Percentiles rank a stretch among this genome's conserved stretches.
phyloP scores from a whole-genome alignment of 2,329 filamentous ascomycete genomes.

The Beauveria brongniartii region DNA sequence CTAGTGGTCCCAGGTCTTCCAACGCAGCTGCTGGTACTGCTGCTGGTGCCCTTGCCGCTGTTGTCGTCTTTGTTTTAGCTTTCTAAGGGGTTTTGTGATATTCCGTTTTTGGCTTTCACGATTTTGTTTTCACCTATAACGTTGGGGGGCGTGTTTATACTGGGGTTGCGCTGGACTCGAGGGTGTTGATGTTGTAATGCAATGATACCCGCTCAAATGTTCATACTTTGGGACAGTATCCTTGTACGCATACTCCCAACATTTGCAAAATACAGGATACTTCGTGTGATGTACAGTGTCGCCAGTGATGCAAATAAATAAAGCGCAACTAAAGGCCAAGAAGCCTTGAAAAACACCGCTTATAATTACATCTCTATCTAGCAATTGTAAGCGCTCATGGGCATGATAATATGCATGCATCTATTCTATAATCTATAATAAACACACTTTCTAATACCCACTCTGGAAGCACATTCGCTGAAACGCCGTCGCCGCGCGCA shows the following conservation, averaged over 20 bases:
- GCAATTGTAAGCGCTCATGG: neutral
- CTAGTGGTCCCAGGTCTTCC: neutral
- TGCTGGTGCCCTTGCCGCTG: neutral
- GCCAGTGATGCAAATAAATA: too few species aligned
- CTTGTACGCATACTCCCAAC: too few species aligned
- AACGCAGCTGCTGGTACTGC: conserved; percentile 6
- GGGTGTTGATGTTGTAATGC: neutral
- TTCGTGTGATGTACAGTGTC: too few species aligned
- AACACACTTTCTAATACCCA: neutral
- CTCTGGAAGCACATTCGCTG: neutral
- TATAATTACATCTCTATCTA: neutral
- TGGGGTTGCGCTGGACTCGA: neutral
- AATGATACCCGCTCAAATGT: neutral
- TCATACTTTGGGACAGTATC: too few species aligned
- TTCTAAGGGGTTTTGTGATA: neutral
- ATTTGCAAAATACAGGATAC: too few species aligned
- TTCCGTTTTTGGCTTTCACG: neutral
- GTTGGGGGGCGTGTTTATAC: neutral
- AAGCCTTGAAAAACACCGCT: neutral
- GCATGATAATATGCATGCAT: neutral
- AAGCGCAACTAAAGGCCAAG: too few species aligned
- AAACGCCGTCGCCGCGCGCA: conserved; percentile 2
- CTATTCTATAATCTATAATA: neutral
- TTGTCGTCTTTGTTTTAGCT: neutral
- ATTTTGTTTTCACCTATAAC: neutral